These are phyloP conservation scores for Balakata baccata DNA, from an alignment of 345 rosid species.

Conservation along the genomic window DNA sequence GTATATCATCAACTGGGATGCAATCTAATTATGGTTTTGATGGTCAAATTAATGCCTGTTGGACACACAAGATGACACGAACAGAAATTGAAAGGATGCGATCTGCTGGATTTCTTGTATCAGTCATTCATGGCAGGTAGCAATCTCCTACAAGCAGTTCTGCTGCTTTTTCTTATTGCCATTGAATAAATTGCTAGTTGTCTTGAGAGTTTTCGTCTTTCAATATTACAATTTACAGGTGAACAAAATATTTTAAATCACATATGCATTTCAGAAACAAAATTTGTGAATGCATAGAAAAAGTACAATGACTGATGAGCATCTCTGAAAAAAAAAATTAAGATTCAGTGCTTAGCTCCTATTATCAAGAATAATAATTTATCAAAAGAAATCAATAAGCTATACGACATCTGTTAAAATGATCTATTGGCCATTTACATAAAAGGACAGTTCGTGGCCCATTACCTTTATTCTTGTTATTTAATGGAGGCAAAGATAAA, in stretches of 20 bases:
- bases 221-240: neutral
- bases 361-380: neutral
- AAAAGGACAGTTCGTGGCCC: neutral
- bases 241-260: neutral
- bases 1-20: conserved; percentile 90
- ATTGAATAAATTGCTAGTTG: neutral
- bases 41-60: conserved; percentile 93
- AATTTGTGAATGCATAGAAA: neutral
- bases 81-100: conserved; percentile 63
- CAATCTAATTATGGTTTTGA: conserved; percentile 80
- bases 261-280: neutral
- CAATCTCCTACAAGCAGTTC: neutral
- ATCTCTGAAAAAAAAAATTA: neutral
- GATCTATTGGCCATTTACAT: neutral
- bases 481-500: neutral
- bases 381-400: conserved; percentile 1
- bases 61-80: conserved; percentile 74
- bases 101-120: conserved; percentile 76
- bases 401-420: neutral
- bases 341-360: neutral
- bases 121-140: conserved; percentile 95
- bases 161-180: neutral
- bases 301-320: neutral
- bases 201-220: neutral
- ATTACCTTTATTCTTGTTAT: too few species aligned